Conservation (phyloP, 2,329 filamentous ascomycete genomes). For the Clarireedia hainanense region DNA sequence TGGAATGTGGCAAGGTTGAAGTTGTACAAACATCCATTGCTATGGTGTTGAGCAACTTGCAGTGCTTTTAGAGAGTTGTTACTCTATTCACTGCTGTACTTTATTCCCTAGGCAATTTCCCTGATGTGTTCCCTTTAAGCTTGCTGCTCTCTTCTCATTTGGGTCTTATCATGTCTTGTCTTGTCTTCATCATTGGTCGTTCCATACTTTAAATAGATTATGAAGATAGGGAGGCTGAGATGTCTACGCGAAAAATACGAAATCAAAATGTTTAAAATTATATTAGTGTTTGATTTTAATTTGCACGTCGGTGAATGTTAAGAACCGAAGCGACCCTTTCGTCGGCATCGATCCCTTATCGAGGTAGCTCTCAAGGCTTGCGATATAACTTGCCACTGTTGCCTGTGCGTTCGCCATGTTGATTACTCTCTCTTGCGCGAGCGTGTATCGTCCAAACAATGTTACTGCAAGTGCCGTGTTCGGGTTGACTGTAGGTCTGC, state of each 20-base stretch:
- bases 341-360: too few relatives aligned
- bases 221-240: neutral
- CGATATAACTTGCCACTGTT: too few relatives aligned
- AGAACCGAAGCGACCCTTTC: too few relatives aligned
- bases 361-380: too few relatives aligned
- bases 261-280: neutral
- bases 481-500: too few relatives aligned
- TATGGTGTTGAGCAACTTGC: conserved; percentile 31
- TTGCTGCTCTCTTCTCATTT: conserved; percentile 14
- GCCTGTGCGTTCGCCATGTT: too few relatives aligned
- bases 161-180: neutral
- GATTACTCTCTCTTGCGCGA: too few relatives aligned
- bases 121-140: conserved; percentile 27
- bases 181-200: too few relatives aligned
- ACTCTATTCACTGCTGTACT: conserved; percentile 30
- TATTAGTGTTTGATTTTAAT: neutral
- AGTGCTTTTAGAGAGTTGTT: conserved; percentile 18
- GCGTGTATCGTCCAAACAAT: too few relatives aligned
- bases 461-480: too few relatives aligned
- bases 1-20: conserved; percentile 24
- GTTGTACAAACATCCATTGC: conserved; percentile 29
- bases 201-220: neutral
- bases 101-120: conserved; percentile 32
- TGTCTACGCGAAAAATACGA: neutral
- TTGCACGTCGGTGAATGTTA: too few relatives aligned